Percentiles rank a stretch among this genome's conserved stretches.
Evolutionary conservation across 371 early-diverging fungal species (phyloP).

Genomic region (Mucor circinelloides): DNA sequence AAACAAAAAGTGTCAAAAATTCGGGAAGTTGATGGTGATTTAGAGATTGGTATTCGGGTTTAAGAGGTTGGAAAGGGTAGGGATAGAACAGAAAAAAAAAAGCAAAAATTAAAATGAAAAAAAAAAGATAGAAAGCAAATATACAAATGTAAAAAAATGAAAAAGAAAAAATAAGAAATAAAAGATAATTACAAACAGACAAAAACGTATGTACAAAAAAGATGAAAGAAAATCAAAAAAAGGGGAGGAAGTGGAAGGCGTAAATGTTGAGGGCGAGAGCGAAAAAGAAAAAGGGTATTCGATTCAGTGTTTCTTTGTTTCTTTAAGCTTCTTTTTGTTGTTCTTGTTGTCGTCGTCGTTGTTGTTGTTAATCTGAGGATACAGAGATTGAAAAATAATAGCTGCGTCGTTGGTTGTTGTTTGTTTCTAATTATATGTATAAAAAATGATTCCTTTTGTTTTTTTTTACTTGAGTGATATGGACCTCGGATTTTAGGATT

Average conservation of each 20-base stretch:
- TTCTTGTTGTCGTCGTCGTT: constrained; percentile 6
- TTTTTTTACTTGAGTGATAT: constrained; percentile 7
- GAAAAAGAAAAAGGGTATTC: background rate
- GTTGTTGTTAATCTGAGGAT: background rate
- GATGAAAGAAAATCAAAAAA: constrained; percentile 12
- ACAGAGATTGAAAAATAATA: too few relatives aligned
- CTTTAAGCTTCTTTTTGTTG: background rate
- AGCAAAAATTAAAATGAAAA: constrained; percentile 4
- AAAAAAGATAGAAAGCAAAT: background rate
- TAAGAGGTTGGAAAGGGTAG: background rate
- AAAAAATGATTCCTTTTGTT: constrained; percentile 5
- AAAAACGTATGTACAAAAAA: constrained; percentile 14
- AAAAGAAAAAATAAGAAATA: constrained; percentile 4
- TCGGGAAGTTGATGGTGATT: background rate
- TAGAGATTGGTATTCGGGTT: background rate
- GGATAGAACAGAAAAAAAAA: constrained; percentile 9
- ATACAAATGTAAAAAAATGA: constrained; percentile 9
- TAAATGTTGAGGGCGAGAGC: background rate
- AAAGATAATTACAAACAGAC: constrained; percentile 11
- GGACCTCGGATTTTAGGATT: constrained; percentile 25
- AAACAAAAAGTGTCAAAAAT: constrained; percentile 5
- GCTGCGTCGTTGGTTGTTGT: background rate
- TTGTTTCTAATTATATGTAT: constrained; percentile 4
- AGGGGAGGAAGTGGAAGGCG: background rate
- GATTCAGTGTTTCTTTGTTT: background rate